Evolutionary conservation across 257 asterid genomes (phyloP).

Genomic region (Perilla frutescens): DNA sequence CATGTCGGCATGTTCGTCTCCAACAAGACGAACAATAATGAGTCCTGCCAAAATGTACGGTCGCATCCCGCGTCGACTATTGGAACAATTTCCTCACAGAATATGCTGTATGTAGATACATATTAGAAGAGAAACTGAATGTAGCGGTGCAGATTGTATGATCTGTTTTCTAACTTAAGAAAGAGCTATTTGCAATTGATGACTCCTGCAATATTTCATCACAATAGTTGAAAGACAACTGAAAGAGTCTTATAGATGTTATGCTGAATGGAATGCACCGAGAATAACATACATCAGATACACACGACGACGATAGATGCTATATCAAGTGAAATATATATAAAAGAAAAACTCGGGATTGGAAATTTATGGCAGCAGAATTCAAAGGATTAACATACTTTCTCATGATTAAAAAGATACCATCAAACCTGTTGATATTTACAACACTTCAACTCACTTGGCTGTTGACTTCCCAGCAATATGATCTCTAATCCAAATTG

Average conservation of each 20-base stretch:
- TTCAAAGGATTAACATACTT: background rate
- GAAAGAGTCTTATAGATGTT: background rate
- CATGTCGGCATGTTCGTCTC: conserved; percentile 78
- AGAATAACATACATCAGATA: too few relatives aligned
- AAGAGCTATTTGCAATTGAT: conserved; percentile 20
- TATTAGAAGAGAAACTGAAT: conserved; percentile 32
- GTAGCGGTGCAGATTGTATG: conserved; percentile 8
- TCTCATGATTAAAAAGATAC: conserved; percentile 21
- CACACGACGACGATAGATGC: background rate
- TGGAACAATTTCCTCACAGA: conserved; percentile 7
- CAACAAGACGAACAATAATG: conserved; percentile 41
- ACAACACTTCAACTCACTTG: conserved; percentile 42
- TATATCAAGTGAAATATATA: background rate
- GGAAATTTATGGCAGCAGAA: too few relatives aligned
- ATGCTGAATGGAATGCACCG: background rate
- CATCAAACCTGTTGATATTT: conserved; percentile 40
- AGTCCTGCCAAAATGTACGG: background rate
- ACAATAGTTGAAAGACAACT: too few relatives aligned
- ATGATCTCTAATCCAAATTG: conserved; percentile 34
- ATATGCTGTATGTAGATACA: conserved; percentile 34
- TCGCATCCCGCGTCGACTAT: background rate
- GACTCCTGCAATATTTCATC: background rate
- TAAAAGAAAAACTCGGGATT: background rate
- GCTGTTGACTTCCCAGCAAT: conserved; percentile 28
- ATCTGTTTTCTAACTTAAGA: conserved; percentile 23